Base-by-base conservation (phyloP, 352 stramenopile species). In the Pythium phragmitis region DNA sequence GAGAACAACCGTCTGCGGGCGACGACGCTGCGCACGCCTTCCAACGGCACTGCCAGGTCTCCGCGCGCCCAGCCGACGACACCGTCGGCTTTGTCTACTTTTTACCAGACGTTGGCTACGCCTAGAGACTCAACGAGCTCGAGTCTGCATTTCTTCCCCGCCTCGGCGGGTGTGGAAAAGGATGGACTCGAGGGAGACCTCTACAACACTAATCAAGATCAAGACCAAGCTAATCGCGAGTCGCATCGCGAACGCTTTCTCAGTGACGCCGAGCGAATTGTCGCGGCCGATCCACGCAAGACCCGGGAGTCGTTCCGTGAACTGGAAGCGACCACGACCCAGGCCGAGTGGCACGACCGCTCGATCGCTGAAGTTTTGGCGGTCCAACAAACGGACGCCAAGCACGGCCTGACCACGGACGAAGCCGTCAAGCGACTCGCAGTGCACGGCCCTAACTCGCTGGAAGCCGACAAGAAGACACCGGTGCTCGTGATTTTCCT, bases 401-500 rank as follows among this genome's bases (percentile, higher is more conserved):
- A 69, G 28, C 33, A 23, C 19, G 83, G 83, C 0, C 70, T 92
- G 3, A 64, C 74, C 3, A 60, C 41, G 11, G 67, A 77, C 0
- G 61, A 68, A 12, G 83, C 76, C 2, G 8, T 30, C 16, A 59
- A 73, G 62, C 71, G 80, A 30, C 74, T 90, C 34, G 60, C 61
- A 9, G 7, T 70, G 34, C 61, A 87, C 46, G 81, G 79, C 7
- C 65, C 62, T 7, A 91, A 91, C 49, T 67, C 69, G 46, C 59
- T 91, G 1, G 71, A 85, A 57, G 69, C 73, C n/a, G 77, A 84
- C 30, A 84, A 79, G 65, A 83, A 82, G 62, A 72, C 71, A 1
- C 77, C 80, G 1, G 48, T 89, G 30, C 66, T 76, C 50, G 60
- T 88, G 54, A 80, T 89, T 45, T 92, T 92, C 66, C 52, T 90